Evolutionary conservation across 2,329 filamentous ascomycete genomes (phyloP), one percentile per base, ranked within the genome.

Genomic region (Botrytis porri): DNA sequence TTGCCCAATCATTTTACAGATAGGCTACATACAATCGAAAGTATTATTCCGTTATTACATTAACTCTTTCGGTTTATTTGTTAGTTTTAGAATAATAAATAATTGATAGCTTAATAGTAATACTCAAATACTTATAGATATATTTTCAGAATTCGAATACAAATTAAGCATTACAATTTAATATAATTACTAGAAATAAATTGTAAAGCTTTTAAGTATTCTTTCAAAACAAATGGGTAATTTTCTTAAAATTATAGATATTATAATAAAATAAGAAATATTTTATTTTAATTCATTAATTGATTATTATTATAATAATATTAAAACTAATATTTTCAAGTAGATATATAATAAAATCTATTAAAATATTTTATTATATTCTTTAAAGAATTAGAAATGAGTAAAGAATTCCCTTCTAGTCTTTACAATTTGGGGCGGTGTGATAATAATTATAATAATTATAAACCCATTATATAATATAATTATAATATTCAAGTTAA

Each of bases 391-490:
- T 60, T 3, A 5, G 14, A 3, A 41, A 4, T 22, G 9, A 18
- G 3, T 9, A 22, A 22, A 45, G 43, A 1, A 45, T 8, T 45
- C 1, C 1, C 1, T 45, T 22, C 1, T 45, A 1, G 0, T 22
- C 3, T 22, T 22, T 45, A 9, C 3, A 3, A 9, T 45, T 45
- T 1, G 4, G 18, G 3, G 20, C 3, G 3, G 0, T 22, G 1
- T 9, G 6, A 7, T 45, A 7, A 2, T 7, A 45, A 45, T 45
- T 45, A 45, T 45, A 9, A 22, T 8, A 45, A 5, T 45, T 45
- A 1, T 3, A 1, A 9, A 45, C 3, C 7, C 9, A 45, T 45
- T 45, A 9, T 9, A 9, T 45, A 3, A 45, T 45, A 9, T 45
- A 45, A 9, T 45, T 22, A 2, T 22, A 45, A 1, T 45, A 45